Conservation (phyloP, 805 yeast species). For the Ogataea angusta region DNA sequence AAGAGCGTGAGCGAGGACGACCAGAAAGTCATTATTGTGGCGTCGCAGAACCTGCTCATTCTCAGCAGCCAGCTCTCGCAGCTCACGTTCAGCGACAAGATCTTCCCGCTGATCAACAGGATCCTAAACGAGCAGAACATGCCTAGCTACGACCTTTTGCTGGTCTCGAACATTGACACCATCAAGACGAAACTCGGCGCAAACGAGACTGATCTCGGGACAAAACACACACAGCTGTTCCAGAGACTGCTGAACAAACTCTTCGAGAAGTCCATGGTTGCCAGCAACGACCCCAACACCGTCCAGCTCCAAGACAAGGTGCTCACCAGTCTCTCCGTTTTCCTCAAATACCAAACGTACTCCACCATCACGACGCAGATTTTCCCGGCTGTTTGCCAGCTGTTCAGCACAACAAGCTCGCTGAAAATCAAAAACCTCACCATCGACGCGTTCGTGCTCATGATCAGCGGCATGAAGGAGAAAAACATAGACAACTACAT, state of each 20-base stretch:
- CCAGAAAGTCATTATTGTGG: slow-evolving; percentile 41
- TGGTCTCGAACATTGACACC: slow-evolving; percentile 28
- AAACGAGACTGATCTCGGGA: slow-evolving; percentile 20
- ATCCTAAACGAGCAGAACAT: slow-evolving; percentile 26
- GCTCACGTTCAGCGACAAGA: slow-evolving; percentile 70
- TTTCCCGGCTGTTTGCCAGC: slow-evolving; percentile 67
- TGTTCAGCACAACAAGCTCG: slow-evolving; percentile 83
- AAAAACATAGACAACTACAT: slow-evolving; percentile 68
- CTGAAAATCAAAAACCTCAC: slow-evolving; percentile 73
- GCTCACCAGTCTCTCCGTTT: slow-evolving; percentile 26
- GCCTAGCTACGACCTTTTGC: slow-evolving; percentile 29
- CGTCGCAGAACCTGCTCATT: slow-evolving; percentile 53
- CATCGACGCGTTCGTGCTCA: slow-evolving; percentile 52
- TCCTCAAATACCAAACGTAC: slow-evolving; percentile 36
- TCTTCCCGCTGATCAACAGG: slow-evolving; percentile 45
- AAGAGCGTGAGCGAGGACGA: slow-evolving; percentile 18
- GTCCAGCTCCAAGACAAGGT: slow-evolving; percentile 34
- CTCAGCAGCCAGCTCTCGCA: slow-evolving; percentile 69
- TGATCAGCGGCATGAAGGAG: slow-evolving; percentile 41
- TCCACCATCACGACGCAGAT: slow-evolving; percentile 67
- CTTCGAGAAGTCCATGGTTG: slow-evolving; percentile 31
- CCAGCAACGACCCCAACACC: slow-evolving; percentile 15
- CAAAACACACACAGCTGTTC: slow-evolving; percentile 26
- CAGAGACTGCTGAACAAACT: slow-evolving; percentile 30
- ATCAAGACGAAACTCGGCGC: slow-evolving; percentile 31